These are phyloP conservation scores for Ganoderma resinaceum DNA, from an alignment of 1,284 basidiomycete genomes.

Conservation along the genomic window DNA sequence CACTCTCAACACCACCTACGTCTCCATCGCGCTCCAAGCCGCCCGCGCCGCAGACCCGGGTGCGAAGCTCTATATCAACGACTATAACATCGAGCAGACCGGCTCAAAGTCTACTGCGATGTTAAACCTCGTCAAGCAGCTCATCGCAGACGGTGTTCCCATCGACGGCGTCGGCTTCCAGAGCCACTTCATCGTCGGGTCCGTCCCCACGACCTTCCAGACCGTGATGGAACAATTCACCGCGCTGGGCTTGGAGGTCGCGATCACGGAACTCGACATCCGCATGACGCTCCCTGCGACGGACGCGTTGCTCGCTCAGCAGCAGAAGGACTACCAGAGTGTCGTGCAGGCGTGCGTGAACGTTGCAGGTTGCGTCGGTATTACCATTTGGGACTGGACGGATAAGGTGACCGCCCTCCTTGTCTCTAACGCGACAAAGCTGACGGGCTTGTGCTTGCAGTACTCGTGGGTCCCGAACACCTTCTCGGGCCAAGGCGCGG, in stretches of 20 bases:
- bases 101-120: slow-evolving; percentile 54
- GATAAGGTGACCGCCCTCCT: slow-evolving; percentile 40
- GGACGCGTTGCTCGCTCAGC: slow-evolving; percentile 51
- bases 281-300: slow-evolving; percentile 58
- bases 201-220: slow-evolving; percentile 47
- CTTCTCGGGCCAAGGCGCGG: slow-evolving; percentile 45
- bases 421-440: neutral
- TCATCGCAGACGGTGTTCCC: slow-evolving; percentile 49
- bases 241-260: slow-evolving; percentile 59
- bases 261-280: slow-evolving; percentile 63
- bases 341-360: slow-evolving; percentile 53
- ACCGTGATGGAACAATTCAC: slow-evolving; percentile 53
- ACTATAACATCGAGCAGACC: slow-evolving; percentile 52
- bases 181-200: slow-evolving; percentile 58
- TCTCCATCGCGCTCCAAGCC: slow-evolving; percentile 51
- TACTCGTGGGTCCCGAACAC: slow-evolving; percentile 45
- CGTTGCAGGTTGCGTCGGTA: slow-evolving; percentile 50
- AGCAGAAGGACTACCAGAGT: slow-evolving; percentile 55
- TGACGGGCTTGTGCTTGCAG: slow-evolving; percentile 26
- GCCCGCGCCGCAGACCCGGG: slow-evolving; percentile 54
- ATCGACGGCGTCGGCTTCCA: slow-evolving; percentile 60
- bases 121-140: slow-evolving; percentile 51
- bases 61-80: slow-evolving; percentile 56
- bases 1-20: slow-evolving; percentile 51
- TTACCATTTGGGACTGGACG: slow-evolving; percentile 58